Percentiles rank a stretch among this genome's conserved stretches.
Evolutionary conservation across 2,329 filamentous ascomycete species (phyloP).

Genomic region (Fusarium keratoplasticum): DNA sequence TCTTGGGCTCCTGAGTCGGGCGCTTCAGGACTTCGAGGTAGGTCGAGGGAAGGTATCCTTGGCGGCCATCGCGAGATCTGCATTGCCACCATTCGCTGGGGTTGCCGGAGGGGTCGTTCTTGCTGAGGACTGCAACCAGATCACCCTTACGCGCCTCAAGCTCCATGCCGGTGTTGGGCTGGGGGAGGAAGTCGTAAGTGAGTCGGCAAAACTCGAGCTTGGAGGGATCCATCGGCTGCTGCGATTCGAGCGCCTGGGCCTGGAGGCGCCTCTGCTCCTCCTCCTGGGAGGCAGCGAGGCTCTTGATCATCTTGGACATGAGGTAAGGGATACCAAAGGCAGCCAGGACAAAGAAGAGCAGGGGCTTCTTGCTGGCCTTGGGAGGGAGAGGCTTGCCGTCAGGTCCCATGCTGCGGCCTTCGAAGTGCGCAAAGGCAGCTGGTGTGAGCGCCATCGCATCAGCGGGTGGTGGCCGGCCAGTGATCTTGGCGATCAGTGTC

Average conservation of each 20-base stretch:
- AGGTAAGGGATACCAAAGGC: conserved; percentile 96
- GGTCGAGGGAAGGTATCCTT: conserved; percentile 91
- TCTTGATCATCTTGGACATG: conserved; percentile 94
- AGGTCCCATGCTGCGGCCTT: conserved; percentile 71
- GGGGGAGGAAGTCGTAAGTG: conserved; percentile 92
- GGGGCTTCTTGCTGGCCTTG: conserved; percentile 90
- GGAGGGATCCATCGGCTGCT: conserved; percentile 78
- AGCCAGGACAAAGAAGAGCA: conserved; percentile 94
- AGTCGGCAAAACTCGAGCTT: conserved; percentile 98
- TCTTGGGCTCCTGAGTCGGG: conserved; percentile 62
- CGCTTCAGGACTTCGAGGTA: conserved; percentile 83
- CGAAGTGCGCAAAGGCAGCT: conserved; percentile 89
- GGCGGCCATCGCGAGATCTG: conserved; percentile 85
- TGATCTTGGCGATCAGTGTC: conserved; percentile 90
- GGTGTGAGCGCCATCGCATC: conserved; percentile 90
- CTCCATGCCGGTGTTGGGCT: conserved; percentile 78
- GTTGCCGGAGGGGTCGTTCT: conserved; percentile 91
- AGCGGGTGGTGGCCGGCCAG: conserved; percentile 88
- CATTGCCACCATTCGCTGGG: conserved; percentile 98
- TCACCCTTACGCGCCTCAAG: conserved; percentile 94
- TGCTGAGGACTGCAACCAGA: conserved; percentile 91
- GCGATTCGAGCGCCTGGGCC: conserved; percentile 62
- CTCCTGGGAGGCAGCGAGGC: conserved; percentile 85
- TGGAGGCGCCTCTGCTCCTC: conserved; percentile 76
- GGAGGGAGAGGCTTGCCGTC: conserved; percentile 74